These are phyloP conservation scores for Claviceps paspali DNA, from an alignment of 2,329 filamentous ascomycete species.

Conservation along the genomic window DNA sequence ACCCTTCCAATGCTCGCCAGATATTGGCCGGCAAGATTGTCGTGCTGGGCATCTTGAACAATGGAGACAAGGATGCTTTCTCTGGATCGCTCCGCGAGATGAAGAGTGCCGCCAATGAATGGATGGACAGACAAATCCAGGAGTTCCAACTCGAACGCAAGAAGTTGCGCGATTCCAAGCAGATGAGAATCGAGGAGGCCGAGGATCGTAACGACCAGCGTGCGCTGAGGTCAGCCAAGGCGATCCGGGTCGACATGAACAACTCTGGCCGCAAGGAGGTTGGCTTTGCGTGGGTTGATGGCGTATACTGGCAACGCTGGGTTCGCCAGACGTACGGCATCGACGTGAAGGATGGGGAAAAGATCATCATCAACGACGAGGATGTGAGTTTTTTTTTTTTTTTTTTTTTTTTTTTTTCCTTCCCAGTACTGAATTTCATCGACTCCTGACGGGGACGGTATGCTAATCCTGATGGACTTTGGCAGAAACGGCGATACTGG, in stretches of 20 bases:
- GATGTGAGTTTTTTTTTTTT: no score
- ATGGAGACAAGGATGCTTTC: slow-evolving; percentile 68
- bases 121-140: slow-evolving; percentile 93
- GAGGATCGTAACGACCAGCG: slow-evolving; percentile 85
- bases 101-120: slow-evolving; percentile 89
- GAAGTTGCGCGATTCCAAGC: slow-evolving; percentile 86
- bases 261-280: slow-evolving; percentile 78
- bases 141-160: slow-evolving; percentile 86
- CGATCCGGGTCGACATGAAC: slow-evolving; percentile 81
- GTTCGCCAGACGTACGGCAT: slow-evolving; percentile 89
- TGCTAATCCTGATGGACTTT: slow-evolving; percentile 1
- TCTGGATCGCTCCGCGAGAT: slow-evolving; percentile 68
- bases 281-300: slow-evolving; percentile 92
- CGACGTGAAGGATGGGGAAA: slow-evolving; percentile 73
- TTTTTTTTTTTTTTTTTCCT: no score
- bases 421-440: no score
- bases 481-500: slow-evolving; percentile 84
- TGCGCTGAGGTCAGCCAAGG: slow-evolving; percentile 74
- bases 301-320: slow-evolving; percentile 95
- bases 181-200: slow-evolving; percentile 89
- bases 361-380: slow-evolving; percentile 93
- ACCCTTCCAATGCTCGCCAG: slow-evolving; percentile 77
- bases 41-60: slow-evolving; percentile 78
- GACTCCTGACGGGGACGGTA: no score
- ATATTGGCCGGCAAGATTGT: slow-evolving; percentile 92